phyloP scores from a whole-genome alignment of 371 early-diverging fungal genomes.

The Conidiobolus incongruus region DNA sequence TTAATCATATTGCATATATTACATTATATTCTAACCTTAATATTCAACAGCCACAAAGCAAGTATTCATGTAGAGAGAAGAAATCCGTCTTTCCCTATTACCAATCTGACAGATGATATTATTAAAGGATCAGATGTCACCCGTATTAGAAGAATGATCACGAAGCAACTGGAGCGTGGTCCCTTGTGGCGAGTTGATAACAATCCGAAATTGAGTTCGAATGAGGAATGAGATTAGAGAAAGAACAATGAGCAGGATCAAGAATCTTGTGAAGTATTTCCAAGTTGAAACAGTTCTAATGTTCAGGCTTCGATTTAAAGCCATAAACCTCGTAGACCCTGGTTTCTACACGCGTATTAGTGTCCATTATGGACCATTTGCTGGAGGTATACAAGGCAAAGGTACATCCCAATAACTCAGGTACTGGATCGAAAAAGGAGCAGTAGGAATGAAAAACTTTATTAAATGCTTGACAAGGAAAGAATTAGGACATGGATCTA shows the following conservation, averaged over 20 bases:
- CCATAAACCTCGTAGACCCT: slow-evolving; percentile 63
- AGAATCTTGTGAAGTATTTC: slow-evolving; percentile 46
- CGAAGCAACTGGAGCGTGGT: slow-evolving; percentile 74
- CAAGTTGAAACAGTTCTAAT: slow-evolving; percentile 44
- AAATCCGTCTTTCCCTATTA: slow-evolving; percentile 46
- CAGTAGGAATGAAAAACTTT: slow-evolving; percentile 41
- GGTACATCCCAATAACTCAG: slow-evolving; percentile 65
- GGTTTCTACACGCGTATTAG: slow-evolving; percentile 84
- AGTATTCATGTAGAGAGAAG: slow-evolving; percentile 38
- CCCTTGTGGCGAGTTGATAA: slow-evolving; percentile 65
- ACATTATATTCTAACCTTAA: too few relatives aligned
- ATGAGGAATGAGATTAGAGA: slow-evolving; percentile 59
- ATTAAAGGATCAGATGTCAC: slow-evolving; percentile 48
- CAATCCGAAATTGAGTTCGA: slow-evolving; percentile 48
- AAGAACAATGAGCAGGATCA: slow-evolving; percentile 69
- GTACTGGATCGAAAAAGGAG: slow-evolving; percentile 78
- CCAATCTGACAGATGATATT: slow-evolving; percentile 54
- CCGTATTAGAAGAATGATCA: too few relatives aligned
- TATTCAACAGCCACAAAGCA: slow-evolving; percentile 8
- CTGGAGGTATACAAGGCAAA: slow-evolving; percentile 71
- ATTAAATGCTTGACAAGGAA: slow-evolving; percentile 87
- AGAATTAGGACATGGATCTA: slow-evolving; percentile 75
- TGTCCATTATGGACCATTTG: slow-evolving; percentile 78
- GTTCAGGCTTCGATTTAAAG: slow-evolving; percentile 60
- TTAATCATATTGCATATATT: too few relatives aligned